A percentile compares a stretch with the other conserved stretches of the same genome.
These are phyloP conservation scores for Quercus tomentella DNA, from an alignment of 331 rosid genomes.

Conservation along the genomic window DNA sequence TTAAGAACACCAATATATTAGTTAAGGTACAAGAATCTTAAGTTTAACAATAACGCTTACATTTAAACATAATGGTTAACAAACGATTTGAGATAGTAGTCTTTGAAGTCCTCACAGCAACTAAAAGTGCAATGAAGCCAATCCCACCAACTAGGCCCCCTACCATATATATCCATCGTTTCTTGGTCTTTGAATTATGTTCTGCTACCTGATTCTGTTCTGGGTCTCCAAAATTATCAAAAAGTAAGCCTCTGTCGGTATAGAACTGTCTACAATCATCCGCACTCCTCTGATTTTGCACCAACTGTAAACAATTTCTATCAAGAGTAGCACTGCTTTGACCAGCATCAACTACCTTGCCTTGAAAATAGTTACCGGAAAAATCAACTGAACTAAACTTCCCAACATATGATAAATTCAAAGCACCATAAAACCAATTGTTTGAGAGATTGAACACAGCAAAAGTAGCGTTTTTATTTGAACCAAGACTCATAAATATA, in stretches of 20 bases:
- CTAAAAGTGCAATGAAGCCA: conserved; percentile 56
- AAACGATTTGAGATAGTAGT: no score
- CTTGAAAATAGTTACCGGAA: conserved; percentile 76
- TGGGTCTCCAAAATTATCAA: conserved; percentile 28
- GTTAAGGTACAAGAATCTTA: no score
- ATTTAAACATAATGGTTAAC: no score
- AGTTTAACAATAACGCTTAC: no score
- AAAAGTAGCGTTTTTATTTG: not conserved
- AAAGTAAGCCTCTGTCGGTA: conserved; percentile 26
- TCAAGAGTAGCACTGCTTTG: conserved; percentile 34
- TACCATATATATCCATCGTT: conserved; percentile 50
- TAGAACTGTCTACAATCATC: conserved; percentile 61
- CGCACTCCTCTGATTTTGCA: conserved; percentile 47
- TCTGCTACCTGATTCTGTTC: conserved; percentile 12
- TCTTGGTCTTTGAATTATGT: conserved; percentile 25
- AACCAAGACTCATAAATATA: conserved; percentile 32
- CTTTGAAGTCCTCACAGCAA: not conserved
- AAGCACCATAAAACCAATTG: conserved; percentile 49
- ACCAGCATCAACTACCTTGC: conserved; percentile 27
- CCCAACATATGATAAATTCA: conserved; percentile 5
- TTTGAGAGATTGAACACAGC: not conserved
- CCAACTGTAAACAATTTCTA: conserved; percentile 56
- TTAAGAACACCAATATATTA: no score
- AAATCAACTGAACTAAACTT: conserved; percentile 47
- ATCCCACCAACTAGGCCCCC: conserved; percentile 79